Percentiles rank a stretch among this genome's conserved stretches.
These are phyloP conservation scores for Coniochaeta ligniaria DNA, from an alignment of 2,329 filamentous ascomycete genomes.

Conservation along the genomic window DNA sequence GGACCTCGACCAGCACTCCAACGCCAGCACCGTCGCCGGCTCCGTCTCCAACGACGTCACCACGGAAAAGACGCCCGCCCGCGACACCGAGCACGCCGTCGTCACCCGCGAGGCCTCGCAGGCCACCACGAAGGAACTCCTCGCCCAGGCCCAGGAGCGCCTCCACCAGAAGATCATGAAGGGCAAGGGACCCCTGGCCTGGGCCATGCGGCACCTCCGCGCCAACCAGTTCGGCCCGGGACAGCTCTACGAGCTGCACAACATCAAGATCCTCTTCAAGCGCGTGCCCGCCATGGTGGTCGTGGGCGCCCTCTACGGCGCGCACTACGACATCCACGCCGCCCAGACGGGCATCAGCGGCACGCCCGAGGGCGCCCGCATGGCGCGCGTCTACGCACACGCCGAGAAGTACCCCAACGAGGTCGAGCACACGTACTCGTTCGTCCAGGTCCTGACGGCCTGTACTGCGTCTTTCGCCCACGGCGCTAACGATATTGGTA, in stretches of 20 bases:
- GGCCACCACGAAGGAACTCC: conserved; percentile 54
- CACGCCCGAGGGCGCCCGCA: conserved; percentile 66
- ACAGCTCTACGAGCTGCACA: conserved; percentile 66
- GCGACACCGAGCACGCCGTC: conserved; percentile 34
- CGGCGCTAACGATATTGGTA: conserved; percentile 71
- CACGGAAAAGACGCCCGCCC: conserved; percentile 23
- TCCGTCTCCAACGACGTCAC: conserved; percentile 31
- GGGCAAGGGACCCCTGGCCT: conserved; percentile 63
- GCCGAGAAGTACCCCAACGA: conserved; percentile 63
- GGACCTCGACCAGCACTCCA: conserved; percentile 32
- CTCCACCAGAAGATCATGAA: conserved; percentile 58
- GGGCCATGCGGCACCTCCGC: conserved; percentile 73
- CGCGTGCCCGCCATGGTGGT: conserved; percentile 64
- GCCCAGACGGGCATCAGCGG: conserved; percentile 64
- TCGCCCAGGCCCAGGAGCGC: conserved; percentile 46
- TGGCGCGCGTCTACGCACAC: conserved; percentile 58
- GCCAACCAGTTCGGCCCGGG: conserved; percentile 67
- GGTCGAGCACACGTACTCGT: conserved; percentile 63
- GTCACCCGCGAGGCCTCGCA: conserved; percentile 40
- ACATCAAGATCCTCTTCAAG: conserved; percentile 55
- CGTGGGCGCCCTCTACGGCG: conserved; percentile 60
- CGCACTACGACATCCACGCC: conserved; percentile 76
- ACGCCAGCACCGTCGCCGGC: conserved; percentile 27
- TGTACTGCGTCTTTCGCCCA: conserved; percentile 69
- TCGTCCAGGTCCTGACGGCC: conserved; percentile 59